Percentiles rank a stretch among this genome's conserved stretches.
phyloP scores from a whole-genome alignment of 768 basidiomycete species.

The Goffeauzyma gilvescens region DNA sequence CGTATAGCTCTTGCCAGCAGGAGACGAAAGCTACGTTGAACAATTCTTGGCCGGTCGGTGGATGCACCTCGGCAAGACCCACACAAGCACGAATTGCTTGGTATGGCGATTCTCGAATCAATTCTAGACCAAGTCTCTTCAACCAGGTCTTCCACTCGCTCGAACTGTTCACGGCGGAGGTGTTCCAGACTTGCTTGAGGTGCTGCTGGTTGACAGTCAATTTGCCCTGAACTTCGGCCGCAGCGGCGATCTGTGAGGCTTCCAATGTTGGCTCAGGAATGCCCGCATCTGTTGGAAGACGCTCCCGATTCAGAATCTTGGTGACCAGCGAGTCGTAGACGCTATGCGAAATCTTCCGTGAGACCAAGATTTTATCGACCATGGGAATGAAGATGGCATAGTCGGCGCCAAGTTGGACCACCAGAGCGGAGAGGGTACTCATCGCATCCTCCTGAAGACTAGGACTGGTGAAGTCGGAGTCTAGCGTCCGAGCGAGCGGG shows the following conservation, averaged over 20 bases:
- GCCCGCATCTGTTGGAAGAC: slow-evolving; percentile 65
- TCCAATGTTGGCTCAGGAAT: slow-evolving; percentile 42
- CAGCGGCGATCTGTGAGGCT: slow-evolving; percentile 16
- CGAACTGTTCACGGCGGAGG: slow-evolving; percentile 49
- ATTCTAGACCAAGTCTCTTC: slow-evolving; percentile 73
- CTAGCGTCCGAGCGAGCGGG: slow-evolving; percentile 72
- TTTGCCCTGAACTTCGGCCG: slow-evolving; percentile 57
- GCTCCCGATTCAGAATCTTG: slow-evolving; percentile 79
- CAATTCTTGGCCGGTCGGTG: slow-evolving; percentile 75
- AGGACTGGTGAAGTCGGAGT: slow-evolving; percentile 37
- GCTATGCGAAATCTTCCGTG: slow-evolving; percentile 56
- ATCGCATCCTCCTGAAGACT: slow-evolving; percentile 72
- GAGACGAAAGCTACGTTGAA: slow-evolving; percentile 98
- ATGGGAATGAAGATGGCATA: slow-evolving; percentile 96
- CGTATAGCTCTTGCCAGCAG: slow-evolving; percentile 89
- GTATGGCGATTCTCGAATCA: slow-evolving; percentile 95
- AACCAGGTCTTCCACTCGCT: slow-evolving; percentile 90
- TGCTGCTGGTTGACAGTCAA: slow-evolving; percentile 92
- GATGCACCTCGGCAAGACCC: slow-evolving; percentile 76
- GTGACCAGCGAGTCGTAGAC: slow-evolving; percentile 74
- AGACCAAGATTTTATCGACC: slow-evolving; percentile 70
- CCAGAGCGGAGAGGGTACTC: slow-evolving; percentile 79
- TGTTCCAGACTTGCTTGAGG: slow-evolving; percentile 91
- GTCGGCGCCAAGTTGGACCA: slow-evolving; percentile 83
- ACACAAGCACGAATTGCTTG: slow-evolving; percentile 95